Percentiles rank a stretch among this genome's conserved stretches.
Conservation (phyloP, 768 basidiomycete species). For the Amanita muscaria region DNA sequence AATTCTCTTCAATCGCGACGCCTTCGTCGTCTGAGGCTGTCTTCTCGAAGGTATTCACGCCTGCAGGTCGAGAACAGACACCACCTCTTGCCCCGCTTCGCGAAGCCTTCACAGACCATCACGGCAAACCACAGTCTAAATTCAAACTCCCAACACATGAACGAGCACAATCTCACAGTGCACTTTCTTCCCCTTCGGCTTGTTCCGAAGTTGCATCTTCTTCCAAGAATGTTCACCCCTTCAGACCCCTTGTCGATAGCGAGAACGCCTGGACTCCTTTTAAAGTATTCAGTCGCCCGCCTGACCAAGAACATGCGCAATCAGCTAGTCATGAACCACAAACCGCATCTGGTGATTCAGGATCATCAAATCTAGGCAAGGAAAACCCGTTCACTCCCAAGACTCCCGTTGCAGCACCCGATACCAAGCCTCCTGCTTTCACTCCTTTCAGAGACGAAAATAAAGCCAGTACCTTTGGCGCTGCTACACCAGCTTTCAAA, state of each 20-base stretch:
- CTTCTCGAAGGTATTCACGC: constrained; percentile 61
- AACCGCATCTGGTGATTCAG: neutral
- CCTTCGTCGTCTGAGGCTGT: constrained; percentile 27
- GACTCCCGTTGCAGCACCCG: constrained; percentile 21
- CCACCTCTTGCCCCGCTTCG: constrained; percentile 31
- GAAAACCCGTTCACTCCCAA: constrained; percentile 38
- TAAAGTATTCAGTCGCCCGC: constrained; percentile 73
- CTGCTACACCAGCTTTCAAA: constrained; percentile 16
- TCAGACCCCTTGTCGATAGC: constrained; percentile 30
- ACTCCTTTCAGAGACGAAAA: constrained; percentile 26
- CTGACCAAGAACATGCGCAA: constrained; percentile 26
- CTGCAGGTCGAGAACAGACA: constrained; percentile 32
- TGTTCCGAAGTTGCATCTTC: constrained; percentile 13
- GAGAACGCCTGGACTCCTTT: constrained; percentile 40
- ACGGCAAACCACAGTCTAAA: constrained; percentile 33
- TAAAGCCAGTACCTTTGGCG: neutral
- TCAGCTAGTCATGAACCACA: constrained; percentile 14
- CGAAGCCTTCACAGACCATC: constrained; percentile 36
- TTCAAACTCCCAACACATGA: constrained; percentile 28
- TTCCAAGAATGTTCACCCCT: constrained; percentile 17
- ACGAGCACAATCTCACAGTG: constrained; percentile 36
- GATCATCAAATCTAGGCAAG: constrained; percentile 12
- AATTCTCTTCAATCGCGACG: constrained; percentile 22
- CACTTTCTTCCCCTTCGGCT: constrained; percentile 14
- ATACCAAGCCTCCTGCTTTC: constrained; percentile 24